Conservation (phyloP, 306 rosid species). For the Arachis hypogaea region DNA sequence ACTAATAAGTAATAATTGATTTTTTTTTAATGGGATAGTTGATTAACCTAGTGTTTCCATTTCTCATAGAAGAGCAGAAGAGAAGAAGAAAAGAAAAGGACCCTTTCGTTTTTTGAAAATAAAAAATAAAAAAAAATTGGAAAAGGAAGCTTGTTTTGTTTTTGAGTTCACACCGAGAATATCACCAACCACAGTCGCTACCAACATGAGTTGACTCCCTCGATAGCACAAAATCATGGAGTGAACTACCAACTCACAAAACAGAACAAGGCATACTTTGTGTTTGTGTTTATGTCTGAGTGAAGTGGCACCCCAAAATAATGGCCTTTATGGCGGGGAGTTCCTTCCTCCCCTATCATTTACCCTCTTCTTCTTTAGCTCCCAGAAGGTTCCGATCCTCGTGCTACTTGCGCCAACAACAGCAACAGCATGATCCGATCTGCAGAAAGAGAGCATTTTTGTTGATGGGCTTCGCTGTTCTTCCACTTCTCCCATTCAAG, state of each 20-base stretch:
- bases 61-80: no score
- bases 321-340: slow-evolving; percentile 55
- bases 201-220: not conserved
- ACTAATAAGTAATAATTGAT: no score
- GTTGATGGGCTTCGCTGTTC: slow-evolving; percentile 61
- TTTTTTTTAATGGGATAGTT: no score
- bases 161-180: not conserved
- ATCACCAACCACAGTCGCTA: not conserved
- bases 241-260: no score
- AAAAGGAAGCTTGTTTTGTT: no score
- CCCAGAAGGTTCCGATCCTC: slow-evolving; percentile 40
- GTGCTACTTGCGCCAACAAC: slow-evolving; percentile 17
- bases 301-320: not conserved
- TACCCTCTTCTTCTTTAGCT: slow-evolving; percentile 42
- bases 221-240: not conserved
- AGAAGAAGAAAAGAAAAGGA: no score
- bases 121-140: no score
- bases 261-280: not conserved
- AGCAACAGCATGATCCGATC: slow-evolving; percentile 35
- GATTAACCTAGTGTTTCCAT: no score
- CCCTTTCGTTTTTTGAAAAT: no score
- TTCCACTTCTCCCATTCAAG: slow-evolving; percentile 64
- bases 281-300: not conserved
- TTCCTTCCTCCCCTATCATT: slow-evolving; percentile 42
- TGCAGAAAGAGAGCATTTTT: slow-evolving; percentile 65